Evolutionary conservation across 2,329 filamentous ascomycete species (phyloP), one percentile per base, ranked within the genome.

Genomic region (Scopulariopsis brevicaulis): DNA sequence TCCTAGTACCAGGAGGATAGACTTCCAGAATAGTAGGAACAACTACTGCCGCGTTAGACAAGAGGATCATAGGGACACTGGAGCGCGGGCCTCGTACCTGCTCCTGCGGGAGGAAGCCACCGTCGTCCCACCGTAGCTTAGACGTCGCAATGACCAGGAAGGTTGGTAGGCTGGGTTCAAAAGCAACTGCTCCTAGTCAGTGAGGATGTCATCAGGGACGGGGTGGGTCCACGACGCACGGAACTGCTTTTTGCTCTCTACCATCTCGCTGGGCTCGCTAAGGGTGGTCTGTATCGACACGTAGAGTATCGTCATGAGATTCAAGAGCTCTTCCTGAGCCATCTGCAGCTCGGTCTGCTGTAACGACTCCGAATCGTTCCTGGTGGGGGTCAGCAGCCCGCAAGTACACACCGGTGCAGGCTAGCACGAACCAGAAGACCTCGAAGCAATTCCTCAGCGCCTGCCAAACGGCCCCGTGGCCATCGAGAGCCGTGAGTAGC

Each of bases 21-120:
- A 86, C 73, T 99, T 99, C 93, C 94, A 97, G 54, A 95, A 82
- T 1, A 97, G 76, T 8, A 96, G 76, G 57, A 96, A 84, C 48
- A 94, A 82, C 79, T 87, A 65, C 11, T 14, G 10, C 2, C 35
- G 7, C 8, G 59, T 73, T 52, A 71, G 64, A 52, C 53, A n/a
- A 20, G 6, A 4, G 46, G 25, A 2, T 24, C 25, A 56, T 32
- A 56, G 59, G 59, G 73, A 74, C 32, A 32, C 57, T 8, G 22
- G 53, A 22, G 25, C 18, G 4, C 10, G 8, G 20, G 28, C 28
- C 1, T 1, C 63, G 71, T 77, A 87, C 74, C 77, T 87, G 78
- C 63, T 83, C 83, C 60, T 88, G 81, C 58, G 77, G 86, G 68
- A 78, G 77, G 62, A 72, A 65, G 18, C 72, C 84, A 65, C 81